These are phyloP conservation scores for Pseudodiploospora longispora DNA, from an alignment of 2,329 filamentous ascomycete genomes.

Conservation along the genomic window DNA sequence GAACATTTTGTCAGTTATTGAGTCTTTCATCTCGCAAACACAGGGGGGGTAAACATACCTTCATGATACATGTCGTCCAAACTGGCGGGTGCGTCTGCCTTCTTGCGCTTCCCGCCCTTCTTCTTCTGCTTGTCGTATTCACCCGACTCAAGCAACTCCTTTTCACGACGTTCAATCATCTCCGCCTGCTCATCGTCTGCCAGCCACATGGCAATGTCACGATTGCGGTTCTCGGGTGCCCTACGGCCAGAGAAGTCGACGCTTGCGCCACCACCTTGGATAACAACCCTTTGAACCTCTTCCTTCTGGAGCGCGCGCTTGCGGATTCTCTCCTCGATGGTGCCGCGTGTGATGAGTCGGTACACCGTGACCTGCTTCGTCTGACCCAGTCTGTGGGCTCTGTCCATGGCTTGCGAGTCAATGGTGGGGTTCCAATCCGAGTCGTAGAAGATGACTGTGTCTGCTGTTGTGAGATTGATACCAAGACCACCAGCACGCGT, in stretches of 20 bases:
- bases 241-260: slow-evolving; percentile 95
- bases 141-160: slow-evolving; percentile 70
- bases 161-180: slow-evolving; percentile 86
- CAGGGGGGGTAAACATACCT: slow-evolving; percentile 53
- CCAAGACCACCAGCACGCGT: slow-evolving; percentile 95
- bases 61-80: slow-evolving; percentile 99
- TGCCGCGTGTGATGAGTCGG: slow-evolving; percentile 90
- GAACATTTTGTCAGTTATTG: slow-evolving; percentile 17
- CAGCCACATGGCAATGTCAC: slow-evolving; percentile 98
- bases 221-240: slow-evolving; percentile 83
- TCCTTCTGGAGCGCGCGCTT: slow-evolving; percentile 97
- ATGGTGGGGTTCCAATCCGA: slow-evolving; percentile 99
- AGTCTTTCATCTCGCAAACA: background rate
- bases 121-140: slow-evolving; percentile 57
- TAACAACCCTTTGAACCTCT: slow-evolving; percentile 95
- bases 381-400: slow-evolving; percentile 93
- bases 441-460: slow-evolving; percentile 99
- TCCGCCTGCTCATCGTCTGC: slow-evolving; percentile 95
- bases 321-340: slow-evolving; percentile 95
- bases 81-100: slow-evolving; percentile 50
- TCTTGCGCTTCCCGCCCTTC: slow-evolving; percentile 49
- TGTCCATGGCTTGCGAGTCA: slow-evolving; percentile 97
- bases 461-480: slow-evolving; percentile 93
- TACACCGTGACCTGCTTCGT: slow-evolving; percentile 96
- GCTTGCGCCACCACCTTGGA: slow-evolving; percentile 79